Evolutionary conservation across 192 early-diverging fungal species (phyloP).

Genomic region (Coemansia sp.): DNA sequence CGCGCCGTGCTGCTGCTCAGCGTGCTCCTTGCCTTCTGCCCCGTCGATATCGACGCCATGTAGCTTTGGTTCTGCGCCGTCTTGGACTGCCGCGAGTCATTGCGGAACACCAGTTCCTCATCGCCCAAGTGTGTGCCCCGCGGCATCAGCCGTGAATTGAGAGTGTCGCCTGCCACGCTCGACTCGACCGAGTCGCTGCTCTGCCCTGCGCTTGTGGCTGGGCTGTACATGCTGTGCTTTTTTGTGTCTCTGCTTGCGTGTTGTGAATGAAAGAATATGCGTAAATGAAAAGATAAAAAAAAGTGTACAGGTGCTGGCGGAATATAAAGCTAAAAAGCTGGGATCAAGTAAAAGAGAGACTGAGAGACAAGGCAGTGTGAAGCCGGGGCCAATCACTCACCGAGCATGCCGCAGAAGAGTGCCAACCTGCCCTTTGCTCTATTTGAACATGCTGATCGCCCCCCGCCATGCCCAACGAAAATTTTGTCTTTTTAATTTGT

Average conservation of each 20-base stretch:
- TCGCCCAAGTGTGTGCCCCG: conserved; percentile 38
- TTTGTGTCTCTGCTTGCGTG: background rate
- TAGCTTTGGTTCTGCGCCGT: conserved; percentile 46
- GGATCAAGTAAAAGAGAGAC: too few relatives aligned
- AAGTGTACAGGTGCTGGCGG: too few relatives aligned
- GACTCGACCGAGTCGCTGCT: conserved; percentile 40
- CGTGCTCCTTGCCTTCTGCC: conserved; percentile 38
- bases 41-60: conserved; percentile 46
- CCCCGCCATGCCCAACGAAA: too few relatives aligned
- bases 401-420: too few relatives aligned
- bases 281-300: background rate
- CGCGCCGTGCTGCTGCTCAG: conserved; percentile 17
- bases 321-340: too few relatives aligned
- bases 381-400: too few relatives aligned
- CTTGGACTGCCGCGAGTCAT: conserved; percentile 43
- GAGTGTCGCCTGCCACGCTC: conserved; percentile 15
- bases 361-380: too few relatives aligned
- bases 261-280: background rate
- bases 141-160: conserved; percentile 44
- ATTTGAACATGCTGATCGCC: too few relatives aligned
- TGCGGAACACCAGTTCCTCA: conserved; percentile 49
- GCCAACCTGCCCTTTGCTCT: too few relatives aligned
- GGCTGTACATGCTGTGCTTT: conserved; percentile 25
- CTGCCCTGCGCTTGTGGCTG: conserved; percentile 30
- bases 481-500: background rate